Evolutionary conservation across 148 eudicot species (phyloP), one percentile per base, ranked within the genome.

Genomic region (Cornus kousa): DNA sequence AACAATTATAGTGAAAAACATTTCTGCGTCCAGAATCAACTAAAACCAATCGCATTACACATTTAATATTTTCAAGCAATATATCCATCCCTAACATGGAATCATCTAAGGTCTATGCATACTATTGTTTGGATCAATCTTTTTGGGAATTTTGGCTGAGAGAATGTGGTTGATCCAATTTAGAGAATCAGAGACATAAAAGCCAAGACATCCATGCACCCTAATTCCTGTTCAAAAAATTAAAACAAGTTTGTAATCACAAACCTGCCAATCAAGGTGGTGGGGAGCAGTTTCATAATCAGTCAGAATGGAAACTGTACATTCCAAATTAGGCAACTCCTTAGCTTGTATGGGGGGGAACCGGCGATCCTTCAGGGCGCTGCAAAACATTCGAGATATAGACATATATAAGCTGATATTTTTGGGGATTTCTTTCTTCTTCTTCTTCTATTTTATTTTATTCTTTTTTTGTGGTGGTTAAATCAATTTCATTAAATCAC

Each of bases 221-320:
- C 59, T 23, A 67, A 55, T 6, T 60, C 64, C 17, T 76, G 43
- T 33, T 39, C 5, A 50, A 48, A 71, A 23, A 83, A 39, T 60
- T 39, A 33, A 33, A 46, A 37, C 20, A 46, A 74, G 72, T 43
- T 43, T 9, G 10, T 79, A 55, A 85, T 74, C 60, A 87, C 93
- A 79, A 85, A 96, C 99, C 99, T 96, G 97, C 99, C 99, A 96
- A 76, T 96, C 97, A 77, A 92, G 97, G 89, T 96, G 88, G 84
- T 90, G 79, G 43, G 68, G 74, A 60, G 82, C 97, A 76, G 82
- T 85, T 79, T 96, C 99, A 80, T 90, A 96, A 82, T 96, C 83
- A 78, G 97, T 87, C 64, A 96, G 91, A 71, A 96, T 82, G 33
- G 98, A 96, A 72, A 96, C 98, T 76, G 97, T 96, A 87, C 99